These are phyloP conservation scores for Aspergillus cavernicola DNA, from an alignment of 495 filamentous ascomycete species.

Conservation along the genomic window DNA sequence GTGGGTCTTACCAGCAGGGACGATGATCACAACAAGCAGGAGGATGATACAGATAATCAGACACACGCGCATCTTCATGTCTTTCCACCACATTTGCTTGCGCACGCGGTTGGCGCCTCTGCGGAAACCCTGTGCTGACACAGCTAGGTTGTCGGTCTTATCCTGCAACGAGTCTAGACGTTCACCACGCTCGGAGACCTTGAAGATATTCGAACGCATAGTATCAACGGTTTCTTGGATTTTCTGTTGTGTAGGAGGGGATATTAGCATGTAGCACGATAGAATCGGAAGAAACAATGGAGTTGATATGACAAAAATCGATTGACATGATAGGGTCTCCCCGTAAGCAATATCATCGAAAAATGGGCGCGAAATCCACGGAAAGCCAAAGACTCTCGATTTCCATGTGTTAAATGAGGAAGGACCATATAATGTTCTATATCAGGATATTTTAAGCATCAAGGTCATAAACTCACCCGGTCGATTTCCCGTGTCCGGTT, in stretches of 20 bases:
- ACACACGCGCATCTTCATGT: constrained; percentile 99
- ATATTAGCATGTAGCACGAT: constrained; percentile 16
- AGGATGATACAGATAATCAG: constrained; percentile 84
- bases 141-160: constrained; percentile 91
- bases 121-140: constrained; percentile 89
- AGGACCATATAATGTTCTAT: neutral
- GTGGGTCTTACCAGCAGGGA: constrained; percentile 67
- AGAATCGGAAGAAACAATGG: neutral
- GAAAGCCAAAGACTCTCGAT: too few species aligned
- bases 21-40: constrained; percentile 85
- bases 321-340: neutral
- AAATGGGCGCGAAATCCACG: neutral
- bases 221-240: constrained; percentile 90
- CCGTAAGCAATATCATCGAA: neutral
- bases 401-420: neutral
- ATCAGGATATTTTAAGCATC: neutral
- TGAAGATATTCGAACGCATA: constrained; percentile 94
- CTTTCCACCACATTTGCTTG: constrained; percentile 95
- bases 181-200: constrained; percentile 86
- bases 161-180: constrained; percentile 86
- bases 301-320: neutral
- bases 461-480: constrained; percentile 57
- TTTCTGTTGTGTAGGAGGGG: constrained; percentile 58
- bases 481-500: constrained; percentile 70
- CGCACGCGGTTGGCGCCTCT: constrained; percentile 91